Percentiles rank a stretch among this genome's conserved stretches.
These are phyloP conservation scores for Begonia loranthoides DNA, from an alignment of 306 rosid genomes.

Conservation along the genomic window DNA sequence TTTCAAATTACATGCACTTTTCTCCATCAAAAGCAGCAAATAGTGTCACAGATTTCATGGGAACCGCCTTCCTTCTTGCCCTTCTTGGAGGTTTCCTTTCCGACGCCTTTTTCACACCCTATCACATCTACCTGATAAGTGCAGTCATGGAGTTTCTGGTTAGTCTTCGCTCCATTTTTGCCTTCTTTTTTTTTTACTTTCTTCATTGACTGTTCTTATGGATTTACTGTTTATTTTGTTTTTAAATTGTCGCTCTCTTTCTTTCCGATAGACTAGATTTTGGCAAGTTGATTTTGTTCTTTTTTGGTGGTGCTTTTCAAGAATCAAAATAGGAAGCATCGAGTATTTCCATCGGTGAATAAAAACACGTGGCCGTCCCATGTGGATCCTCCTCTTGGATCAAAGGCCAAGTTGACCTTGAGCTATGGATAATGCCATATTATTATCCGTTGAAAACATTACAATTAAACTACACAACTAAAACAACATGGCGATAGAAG, in stretches of 20 bases:
- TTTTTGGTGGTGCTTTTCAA: background rate
- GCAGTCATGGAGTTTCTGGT: slow-evolving; percentile 77
- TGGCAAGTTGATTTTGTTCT: background rate
- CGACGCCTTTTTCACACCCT: slow-evolving; percentile 76
- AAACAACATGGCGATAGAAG: too few relatives aligned
- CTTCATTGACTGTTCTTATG: background rate
- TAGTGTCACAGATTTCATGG: slow-evolving; percentile 93
- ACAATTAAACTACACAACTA: too few relatives aligned
- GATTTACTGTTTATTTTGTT: background rate
- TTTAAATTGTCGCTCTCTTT: too few relatives aligned
- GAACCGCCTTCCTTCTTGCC: slow-evolving; percentile 85
- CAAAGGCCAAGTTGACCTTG: too few relatives aligned
- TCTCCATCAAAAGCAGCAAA: slow-evolving; percentile 76
- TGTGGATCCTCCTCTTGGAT: too few relatives aligned
- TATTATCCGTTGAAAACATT: too few relatives aligned
- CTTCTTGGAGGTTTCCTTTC: slow-evolving; percentile 92
- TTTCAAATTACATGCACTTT: slow-evolving; percentile 55
- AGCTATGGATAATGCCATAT: too few relatives aligned
- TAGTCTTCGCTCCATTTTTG: background rate
- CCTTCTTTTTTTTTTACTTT: background rate
- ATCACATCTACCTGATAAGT: slow-evolving; percentile 68
- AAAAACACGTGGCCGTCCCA: too few relatives aligned
- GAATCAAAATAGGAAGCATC: background rate
- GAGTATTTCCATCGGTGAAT: too few relatives aligned
- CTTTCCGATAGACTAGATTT: background rate